These are phyloP conservation scores for Cladosporium sp. DNA, from an alignment of 2,329 filamentous ascomycete genomes.

Conservation along the genomic window DNA sequence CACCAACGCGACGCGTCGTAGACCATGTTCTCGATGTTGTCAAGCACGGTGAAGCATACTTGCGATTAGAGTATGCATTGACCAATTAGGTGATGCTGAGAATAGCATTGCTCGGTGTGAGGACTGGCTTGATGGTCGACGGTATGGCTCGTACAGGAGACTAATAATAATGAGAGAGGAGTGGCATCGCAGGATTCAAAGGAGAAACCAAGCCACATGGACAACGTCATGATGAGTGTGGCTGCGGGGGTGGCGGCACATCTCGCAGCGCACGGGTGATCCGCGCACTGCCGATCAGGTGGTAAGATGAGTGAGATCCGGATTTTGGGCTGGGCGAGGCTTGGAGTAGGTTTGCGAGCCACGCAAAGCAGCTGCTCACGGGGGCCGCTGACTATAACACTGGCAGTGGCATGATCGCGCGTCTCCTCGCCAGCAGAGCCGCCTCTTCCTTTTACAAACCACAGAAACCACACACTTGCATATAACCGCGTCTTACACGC, in stretches of 20 bases:
- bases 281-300: constrained; percentile 2
- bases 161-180: not conserved
- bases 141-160: not conserved
- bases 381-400: not conserved
- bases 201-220: not conserved
- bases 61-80: not conserved
- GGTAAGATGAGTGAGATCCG: not conserved
- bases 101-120: not conserved
- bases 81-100: not conserved
- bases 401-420: not conserved
- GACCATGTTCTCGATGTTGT: not conserved
- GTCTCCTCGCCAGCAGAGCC: not conserved
- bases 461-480: not conserved
- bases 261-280: not conserved
- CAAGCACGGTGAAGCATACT: not conserved
- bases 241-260: not conserved
- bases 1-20: not conserved
- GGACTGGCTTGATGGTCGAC: not conserved
- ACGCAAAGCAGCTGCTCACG: not conserved
- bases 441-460: not conserved
- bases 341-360: not conserved
- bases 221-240: constrained; percentile 1
- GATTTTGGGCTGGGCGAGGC: constrained; percentile 7
- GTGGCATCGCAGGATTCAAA: not conserved
- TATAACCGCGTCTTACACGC: not conserved